Evolutionary conservation across 164 flowering plant species (phyloP).

Genomic region (Santalum album): DNA sequence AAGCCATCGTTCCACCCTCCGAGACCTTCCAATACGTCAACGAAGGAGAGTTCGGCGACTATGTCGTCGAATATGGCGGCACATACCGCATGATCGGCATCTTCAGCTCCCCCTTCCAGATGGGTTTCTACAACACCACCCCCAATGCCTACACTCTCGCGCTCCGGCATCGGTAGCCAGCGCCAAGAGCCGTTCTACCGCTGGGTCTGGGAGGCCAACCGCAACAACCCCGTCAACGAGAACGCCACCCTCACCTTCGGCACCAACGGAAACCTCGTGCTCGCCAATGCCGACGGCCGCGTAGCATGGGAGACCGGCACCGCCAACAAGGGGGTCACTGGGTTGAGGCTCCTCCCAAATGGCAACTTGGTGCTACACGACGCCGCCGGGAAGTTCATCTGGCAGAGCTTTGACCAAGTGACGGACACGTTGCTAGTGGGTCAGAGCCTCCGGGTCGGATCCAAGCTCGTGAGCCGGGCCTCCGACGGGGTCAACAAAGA

Average conservation of each 20-base stretch:
- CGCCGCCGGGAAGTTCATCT: constrained; percentile 14
- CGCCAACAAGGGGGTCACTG: constrained; percentile 22
- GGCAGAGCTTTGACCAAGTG: constrained; percentile 33
- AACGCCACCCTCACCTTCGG: too few species aligned
- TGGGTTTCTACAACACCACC: constrained; percentile 39
- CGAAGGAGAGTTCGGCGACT: constrained; percentile 30
- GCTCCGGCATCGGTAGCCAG: constrained; percentile 20
- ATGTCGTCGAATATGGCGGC: constrained; percentile 33
- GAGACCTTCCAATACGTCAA: constrained; percentile 33
- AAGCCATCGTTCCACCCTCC: constrained; percentile 33
- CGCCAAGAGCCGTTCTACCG: constrained; percentile 18
- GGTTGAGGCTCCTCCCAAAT: constrained; percentile 12
- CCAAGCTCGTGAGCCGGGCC: constrained; percentile 35
- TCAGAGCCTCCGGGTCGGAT: constrained; percentile 22
- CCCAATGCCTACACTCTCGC: constrained; percentile 40
- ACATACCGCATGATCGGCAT: constrained; percentile 17
- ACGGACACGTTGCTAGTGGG: constrained; percentile 48
- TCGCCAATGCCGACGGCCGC: constrained; percentile 22
- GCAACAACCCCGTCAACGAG: constrained; percentile 1
- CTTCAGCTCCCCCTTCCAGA: constrained; percentile 23
- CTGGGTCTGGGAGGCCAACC: constrained; percentile 61
- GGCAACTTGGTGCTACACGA: constrained; percentile 29
- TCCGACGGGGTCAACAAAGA: constrained; percentile 19
- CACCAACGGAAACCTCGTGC: constrained; percentile 11
- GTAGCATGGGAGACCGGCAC: constrained; percentile 28